Conservation (phyloP, 306 rosid genomes). For the Mucuna pruriens region DNA sequence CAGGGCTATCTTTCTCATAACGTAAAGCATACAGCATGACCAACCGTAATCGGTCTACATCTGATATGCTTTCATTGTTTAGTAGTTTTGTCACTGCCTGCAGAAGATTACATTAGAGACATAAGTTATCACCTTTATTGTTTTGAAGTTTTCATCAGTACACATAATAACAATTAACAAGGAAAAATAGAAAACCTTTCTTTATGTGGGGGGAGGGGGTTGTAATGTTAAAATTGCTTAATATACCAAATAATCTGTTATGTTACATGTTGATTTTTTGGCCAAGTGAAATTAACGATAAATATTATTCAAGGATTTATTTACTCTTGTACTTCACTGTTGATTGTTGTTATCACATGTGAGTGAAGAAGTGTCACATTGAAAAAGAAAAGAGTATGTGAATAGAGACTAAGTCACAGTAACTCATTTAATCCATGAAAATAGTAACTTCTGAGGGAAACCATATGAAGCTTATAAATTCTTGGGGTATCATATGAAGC, state of each 20-base stretch:
- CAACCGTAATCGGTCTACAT: conserved; percentile 74
- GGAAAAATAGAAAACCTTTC: not conserved
- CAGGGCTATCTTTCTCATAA: conserved; percentile 94
- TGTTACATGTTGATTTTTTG: conserved; percentile 12
- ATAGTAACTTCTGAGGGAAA: not conserved
- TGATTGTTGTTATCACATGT: conserved; percentile 4
- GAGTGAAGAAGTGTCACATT: not conserved
- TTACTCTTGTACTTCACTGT: conserved; percentile 2
- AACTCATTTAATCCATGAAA: conserved; percentile 23
- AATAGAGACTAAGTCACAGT: conserved; percentile 10
- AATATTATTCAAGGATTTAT: conserved; percentile 25
- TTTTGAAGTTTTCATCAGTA: conserved; percentile 17
- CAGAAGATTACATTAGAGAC: conserved; percentile 43
- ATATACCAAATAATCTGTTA: conserved; percentile 21
- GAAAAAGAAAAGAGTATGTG: not conserved
- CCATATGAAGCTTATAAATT: conserved; percentile 4
- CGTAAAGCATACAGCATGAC: conserved; percentile 95
- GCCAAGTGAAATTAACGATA: conserved; percentile 26
- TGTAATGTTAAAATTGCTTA: conserved; percentile 2
- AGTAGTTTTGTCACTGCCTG: conserved; percentile 86
- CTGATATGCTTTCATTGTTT: conserved; percentile 75
- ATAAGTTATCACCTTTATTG: conserved; percentile 29
- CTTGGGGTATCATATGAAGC: not conserved
- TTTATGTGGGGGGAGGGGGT: not conserved
- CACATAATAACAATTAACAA: conserved; percentile 1